phyloP scores from a whole-genome alignment of 139 green algal species.

The Zygnema circumcarinatum region DNA sequence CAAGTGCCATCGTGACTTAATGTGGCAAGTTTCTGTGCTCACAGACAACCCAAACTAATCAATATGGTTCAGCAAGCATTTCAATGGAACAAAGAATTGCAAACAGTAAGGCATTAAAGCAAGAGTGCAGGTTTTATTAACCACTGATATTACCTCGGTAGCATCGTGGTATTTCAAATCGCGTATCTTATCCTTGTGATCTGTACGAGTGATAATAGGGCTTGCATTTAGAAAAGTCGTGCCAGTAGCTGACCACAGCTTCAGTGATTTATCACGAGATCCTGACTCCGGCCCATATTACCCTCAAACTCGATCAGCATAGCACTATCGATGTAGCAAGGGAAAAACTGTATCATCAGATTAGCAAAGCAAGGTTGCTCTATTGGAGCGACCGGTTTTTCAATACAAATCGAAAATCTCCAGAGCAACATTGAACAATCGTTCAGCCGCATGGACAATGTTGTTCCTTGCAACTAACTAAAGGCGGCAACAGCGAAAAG shows the following conservation, averaged over 20 bases:
- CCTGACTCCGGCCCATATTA: slow-evolving; percentile 14
- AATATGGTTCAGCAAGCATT: slow-evolving; percentile 6
- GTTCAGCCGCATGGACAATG: too few species aligned
- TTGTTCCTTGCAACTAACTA: too few species aligned
- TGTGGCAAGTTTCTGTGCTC: slow-evolving; percentile 34
- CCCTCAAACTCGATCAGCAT: not conserved
- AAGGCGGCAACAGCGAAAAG: too few species aligned
- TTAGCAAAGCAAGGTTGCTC: too few species aligned
- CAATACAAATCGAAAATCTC: too few species aligned
- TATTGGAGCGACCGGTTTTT: too few species aligned
- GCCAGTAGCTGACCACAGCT: slow-evolving; percentile 35
- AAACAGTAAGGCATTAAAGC: not conserved
- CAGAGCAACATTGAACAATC: too few species aligned
- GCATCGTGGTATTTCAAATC: slow-evolving; percentile 46
- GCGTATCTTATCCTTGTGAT: slow-evolving; percentile 53
- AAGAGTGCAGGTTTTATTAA: not conserved
- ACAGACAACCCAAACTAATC: slow-evolving; percentile 24
- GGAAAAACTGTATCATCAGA: too few species aligned
- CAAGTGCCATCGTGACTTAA: slow-evolving; percentile 56
- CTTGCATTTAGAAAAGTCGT: slow-evolving; percentile 20
- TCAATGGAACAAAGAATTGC: not conserved
- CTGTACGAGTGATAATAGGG: slow-evolving; percentile 29
- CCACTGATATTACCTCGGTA: not conserved
- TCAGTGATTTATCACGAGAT: slow-evolving; percentile 45
- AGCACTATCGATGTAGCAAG: too few species aligned